Evolutionary conservation across 331 rosid genomes (phyloP).

Genomic region (Ulmus americana): DNA sequence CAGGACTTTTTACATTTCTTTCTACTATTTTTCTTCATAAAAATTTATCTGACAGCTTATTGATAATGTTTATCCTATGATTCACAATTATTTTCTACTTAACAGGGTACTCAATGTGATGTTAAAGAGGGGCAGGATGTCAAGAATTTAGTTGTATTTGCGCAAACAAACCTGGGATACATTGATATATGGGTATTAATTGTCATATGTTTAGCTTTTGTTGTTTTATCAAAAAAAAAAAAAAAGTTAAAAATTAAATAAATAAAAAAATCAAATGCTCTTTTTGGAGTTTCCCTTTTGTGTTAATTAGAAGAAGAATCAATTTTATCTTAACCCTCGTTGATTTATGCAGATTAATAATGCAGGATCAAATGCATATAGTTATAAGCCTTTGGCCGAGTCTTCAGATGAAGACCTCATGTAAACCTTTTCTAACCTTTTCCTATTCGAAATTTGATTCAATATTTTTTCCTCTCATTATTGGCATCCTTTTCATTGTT

Average conservation of each 20-base stretch:
- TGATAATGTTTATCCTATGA: conserved; percentile 15
- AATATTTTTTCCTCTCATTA: conserved; percentile 14
- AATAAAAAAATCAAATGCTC: too few relatives aligned
- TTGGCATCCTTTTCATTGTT: conserved; percentile 14
- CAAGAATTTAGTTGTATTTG: conserved; percentile 69
- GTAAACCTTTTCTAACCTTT: conserved; percentile 34
- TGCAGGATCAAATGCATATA: conserved; percentile 97
- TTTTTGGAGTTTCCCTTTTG: background rate
- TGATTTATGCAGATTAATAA: conserved; percentile 77
- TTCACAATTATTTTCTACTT: conserved; percentile 15
- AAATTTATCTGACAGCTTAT: conserved; percentile 10
- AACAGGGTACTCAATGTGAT: conserved; percentile 80
- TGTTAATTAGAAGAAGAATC: conserved; percentile 21
- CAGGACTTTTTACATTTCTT: conserved; percentile 25
- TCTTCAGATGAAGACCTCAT: conserved; percentile 95
- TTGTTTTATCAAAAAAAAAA: background rate
- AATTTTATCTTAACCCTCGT: conserved; percentile 30
- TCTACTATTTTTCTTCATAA: background rate
- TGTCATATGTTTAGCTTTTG: conserved; percentile 17
- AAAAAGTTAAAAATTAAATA: too few relatives aligned
- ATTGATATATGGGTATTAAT: conserved; percentile 81
- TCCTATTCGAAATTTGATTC: background rate
- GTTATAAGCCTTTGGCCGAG: conserved; percentile 82
- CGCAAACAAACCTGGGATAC: conserved; percentile 58
- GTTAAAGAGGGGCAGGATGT: conserved; percentile 79